A percentile compares a stretch with the other conserved stretches of the same genome.
phyloP scores from a whole-genome alignment of 2,329 filamentous ascomycete genomes.

The Hymenoscyphus occultus region DNA sequence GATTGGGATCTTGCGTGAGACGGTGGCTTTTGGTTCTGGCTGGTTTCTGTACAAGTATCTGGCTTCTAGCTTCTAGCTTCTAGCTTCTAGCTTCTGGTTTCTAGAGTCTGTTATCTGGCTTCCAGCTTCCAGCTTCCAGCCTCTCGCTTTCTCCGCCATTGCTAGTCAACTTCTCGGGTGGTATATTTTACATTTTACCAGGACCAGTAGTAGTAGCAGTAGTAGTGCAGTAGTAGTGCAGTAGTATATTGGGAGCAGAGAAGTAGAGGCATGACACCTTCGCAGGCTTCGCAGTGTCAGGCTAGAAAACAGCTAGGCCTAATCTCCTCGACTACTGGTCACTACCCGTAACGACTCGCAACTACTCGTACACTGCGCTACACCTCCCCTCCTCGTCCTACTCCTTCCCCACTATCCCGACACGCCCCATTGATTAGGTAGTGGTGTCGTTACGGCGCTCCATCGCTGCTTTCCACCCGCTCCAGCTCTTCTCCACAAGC shows the following conservation, averaged over 20 bases:
- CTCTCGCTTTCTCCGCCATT: background rate
- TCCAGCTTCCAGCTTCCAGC: too few species aligned
- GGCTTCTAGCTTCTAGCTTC: too few species aligned
- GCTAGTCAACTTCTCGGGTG: background rate
- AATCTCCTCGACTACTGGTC: background rate
- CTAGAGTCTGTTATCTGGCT: too few species aligned
- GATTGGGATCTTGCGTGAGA: background rate
- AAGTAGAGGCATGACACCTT: background rate
- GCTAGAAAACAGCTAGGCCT: background rate
- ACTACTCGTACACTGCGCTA: background rate
- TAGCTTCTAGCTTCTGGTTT: too few species aligned
- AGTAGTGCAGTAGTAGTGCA: too few species aligned
- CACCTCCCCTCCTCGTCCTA: background rate
- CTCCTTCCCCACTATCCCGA: conserved; percentile 2
- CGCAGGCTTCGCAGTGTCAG: background rate
- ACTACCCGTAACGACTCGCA: background rate
- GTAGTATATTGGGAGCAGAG: too few species aligned
- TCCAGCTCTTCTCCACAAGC: too few species aligned
- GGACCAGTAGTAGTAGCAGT: too few species aligned
- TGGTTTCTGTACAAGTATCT: too few species aligned
- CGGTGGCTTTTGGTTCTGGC: background rate
- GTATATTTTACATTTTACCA: background rate
- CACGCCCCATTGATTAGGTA: background rate
- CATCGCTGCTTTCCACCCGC: background rate
- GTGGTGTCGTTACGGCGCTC: background rate